Conservation (phyloP, 2,329 filamentous ascomycete genomes). For the Lachnellula hyalina region DNA sequence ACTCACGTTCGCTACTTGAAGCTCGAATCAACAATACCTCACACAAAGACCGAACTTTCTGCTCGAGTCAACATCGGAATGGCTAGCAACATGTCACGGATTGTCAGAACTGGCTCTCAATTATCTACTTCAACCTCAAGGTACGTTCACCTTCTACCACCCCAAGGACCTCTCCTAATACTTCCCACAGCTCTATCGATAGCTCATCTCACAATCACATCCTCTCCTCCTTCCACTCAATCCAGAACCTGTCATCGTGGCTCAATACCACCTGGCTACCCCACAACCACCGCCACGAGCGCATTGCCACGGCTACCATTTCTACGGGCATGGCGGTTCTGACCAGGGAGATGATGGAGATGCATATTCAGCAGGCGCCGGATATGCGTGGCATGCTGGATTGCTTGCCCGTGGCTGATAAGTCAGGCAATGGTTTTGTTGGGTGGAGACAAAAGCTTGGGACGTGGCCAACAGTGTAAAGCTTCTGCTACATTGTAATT, state of each 20-base stretch:
- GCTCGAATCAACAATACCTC: neutral
- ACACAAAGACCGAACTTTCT: neutral
- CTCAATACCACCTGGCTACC: constrained; percentile 21
- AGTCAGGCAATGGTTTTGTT: constrained; percentile 9
- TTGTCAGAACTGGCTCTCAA: constrained; percentile 13
- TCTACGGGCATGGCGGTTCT: constrained; percentile 26
- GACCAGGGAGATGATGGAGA: constrained; percentile 27
- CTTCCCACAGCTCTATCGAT: constrained; percentile 17
- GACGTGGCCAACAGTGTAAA: constrained; percentile 32
- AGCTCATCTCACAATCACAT: constrained; percentile 23
- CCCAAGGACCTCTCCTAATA: neutral
- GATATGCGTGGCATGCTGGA: constrained; percentile 24
- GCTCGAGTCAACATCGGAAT: constrained; percentile 2
- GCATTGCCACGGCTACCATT: constrained; percentile 27
- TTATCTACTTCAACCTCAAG: constrained; percentile 8
- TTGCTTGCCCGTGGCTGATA: constrained; percentile 27
- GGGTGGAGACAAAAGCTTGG: constrained; percentile 29
- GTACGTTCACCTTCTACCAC: neutral
- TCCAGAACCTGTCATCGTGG: constrained; percentile 17
- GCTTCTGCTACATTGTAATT: constrained; percentile 18
- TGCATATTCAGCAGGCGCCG: constrained; percentile 29
- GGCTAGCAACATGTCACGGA: constrained; percentile 3
- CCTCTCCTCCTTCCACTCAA: constrained; percentile 14
- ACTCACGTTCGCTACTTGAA: neutral
- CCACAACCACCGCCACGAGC: constrained; percentile 26